A percentile compares a stretch with the other conserved stretches of the same genome.
Conservation (phyloP, 2,329 filamentous ascomycete species). For the Phialophora chinensis region DNA sequence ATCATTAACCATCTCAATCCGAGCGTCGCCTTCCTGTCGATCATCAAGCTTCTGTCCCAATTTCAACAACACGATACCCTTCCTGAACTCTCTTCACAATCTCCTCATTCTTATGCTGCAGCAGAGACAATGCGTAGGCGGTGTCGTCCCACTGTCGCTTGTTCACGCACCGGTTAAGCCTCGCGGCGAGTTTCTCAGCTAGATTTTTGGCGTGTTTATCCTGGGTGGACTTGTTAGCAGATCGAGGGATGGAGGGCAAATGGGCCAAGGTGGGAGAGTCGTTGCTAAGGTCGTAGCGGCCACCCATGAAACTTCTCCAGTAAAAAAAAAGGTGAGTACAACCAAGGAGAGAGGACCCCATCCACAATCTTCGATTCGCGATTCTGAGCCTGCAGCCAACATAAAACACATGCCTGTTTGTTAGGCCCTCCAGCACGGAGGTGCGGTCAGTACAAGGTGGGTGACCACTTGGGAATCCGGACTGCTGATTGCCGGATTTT, state of each 20-base stretch:
- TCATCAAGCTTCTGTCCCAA: constrained; percentile 65
- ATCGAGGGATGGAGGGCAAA: neutral
- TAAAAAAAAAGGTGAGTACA: too few relatives aligned
- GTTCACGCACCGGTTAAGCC: constrained; percentile 82
- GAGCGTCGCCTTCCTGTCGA: neutral
- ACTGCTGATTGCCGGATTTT: neutral
- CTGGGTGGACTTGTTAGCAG: constrained; percentile 53
- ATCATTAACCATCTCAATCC: neutral
- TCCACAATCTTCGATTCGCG: neutral
- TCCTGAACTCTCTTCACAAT: constrained; percentile 51
- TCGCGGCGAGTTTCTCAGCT: constrained; percentile 86
- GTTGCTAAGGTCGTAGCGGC: constrained; percentile 2
- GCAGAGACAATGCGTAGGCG: constrained; percentile 82
- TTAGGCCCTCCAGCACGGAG: too few relatives aligned
- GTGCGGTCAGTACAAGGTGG: neutral
- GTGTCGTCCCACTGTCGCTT: constrained; percentile 98
- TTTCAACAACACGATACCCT: constrained; percentile 67
- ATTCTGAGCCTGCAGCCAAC: neutral
- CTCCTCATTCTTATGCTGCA: constrained; percentile 71
- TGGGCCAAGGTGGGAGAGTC: neutral
- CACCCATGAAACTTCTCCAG: neutral
- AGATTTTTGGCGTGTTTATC: constrained; percentile 97
- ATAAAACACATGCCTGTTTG: too few relatives aligned
- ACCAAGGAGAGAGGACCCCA: too few relatives aligned
- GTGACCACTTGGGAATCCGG: neutral